A percentile compares a stretch with the other conserved stretches of the same genome.
Evolutionary conservation across 1,284 basidiomycete species (phyloP).

Genomic region (Crepidotus sp.): DNA sequence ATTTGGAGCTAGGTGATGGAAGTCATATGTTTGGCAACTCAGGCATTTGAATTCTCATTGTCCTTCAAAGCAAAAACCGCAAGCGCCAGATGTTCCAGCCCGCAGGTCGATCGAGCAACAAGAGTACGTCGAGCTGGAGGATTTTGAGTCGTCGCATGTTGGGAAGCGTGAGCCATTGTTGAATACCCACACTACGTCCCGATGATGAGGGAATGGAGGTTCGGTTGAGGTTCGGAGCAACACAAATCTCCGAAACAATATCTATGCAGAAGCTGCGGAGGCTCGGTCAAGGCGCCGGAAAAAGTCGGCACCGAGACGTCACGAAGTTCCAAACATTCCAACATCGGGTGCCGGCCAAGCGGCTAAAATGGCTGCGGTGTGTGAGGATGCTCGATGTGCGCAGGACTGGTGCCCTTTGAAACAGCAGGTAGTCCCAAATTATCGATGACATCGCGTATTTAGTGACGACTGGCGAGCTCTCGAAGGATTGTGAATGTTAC

Average conservation of each 20-base stretch:
- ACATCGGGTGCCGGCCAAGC: background rate
- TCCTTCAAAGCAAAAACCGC: background rate
- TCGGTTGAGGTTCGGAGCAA: background rate
- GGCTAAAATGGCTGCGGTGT: background rate
- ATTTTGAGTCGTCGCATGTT: conserved; percentile 1
- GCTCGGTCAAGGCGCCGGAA: background rate
- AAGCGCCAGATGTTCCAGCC: background rate
- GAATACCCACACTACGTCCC: background rate
- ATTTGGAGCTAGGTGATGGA: background rate
- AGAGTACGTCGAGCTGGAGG: background rate
- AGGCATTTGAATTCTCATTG: background rate
- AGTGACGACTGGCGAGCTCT: background rate
- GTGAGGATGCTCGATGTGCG: background rate
- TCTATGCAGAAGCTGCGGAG: background rate
- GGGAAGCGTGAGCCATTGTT: background rate
- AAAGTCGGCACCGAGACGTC: background rate
- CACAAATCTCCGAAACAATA: too few relatives aligned
- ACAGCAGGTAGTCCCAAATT: background rate
- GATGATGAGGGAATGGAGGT: conserved; percentile 3
- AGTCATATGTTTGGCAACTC: background rate
- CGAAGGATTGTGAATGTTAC: background rate
- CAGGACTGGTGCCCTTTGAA: background rate
- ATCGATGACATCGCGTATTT: background rate
- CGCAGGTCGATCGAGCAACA: background rate
- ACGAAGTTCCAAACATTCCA: background rate